phyloP scores from a whole-genome alignment of 768 basidiomycete genomes.

The Tephrocybe sp. region DNA sequence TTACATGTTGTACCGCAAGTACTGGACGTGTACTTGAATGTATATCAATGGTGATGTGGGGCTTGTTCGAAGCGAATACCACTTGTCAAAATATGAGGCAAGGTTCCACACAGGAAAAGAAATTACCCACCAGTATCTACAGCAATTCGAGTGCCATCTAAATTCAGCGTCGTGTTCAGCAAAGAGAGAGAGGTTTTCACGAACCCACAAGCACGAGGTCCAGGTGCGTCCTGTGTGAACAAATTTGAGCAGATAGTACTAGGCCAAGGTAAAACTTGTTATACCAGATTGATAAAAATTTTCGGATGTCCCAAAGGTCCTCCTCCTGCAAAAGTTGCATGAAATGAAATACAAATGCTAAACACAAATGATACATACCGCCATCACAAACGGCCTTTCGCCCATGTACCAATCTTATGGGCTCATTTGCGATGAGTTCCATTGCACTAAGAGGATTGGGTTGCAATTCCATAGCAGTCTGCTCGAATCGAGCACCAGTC shows the following conservation, averaged over 20 bases:
- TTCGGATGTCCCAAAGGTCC: constrained; percentile 96
- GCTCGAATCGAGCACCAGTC: constrained; percentile 86
- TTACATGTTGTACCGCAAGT: background rate
- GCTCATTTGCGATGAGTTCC: constrained; percentile 84
- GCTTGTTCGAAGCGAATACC: constrained; percentile 89
- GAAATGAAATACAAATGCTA: background rate
- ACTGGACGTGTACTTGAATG: background rate
- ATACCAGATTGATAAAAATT: constrained; percentile 91
- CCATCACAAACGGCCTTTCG: constrained; percentile 94
- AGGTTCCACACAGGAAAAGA: background rate
- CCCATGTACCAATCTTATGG: constrained; percentile 75
- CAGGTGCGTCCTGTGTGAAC: constrained; percentile 77
- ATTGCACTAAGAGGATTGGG: constrained; percentile 90
- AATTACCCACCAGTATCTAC: constrained; percentile 36
- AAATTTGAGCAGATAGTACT: background rate
- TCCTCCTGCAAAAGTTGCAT: constrained; percentile 54
- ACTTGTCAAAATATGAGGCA: constrained; percentile 39
- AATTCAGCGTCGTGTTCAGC: constrained; percentile 10
- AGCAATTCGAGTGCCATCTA: constrained; percentile 13
- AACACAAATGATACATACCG: constrained; percentile 51
- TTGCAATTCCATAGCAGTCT: constrained; percentile 83
- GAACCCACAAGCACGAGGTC: constrained; percentile 87
- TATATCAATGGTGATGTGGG: constrained; percentile 64
- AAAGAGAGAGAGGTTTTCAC: constrained; percentile 28
- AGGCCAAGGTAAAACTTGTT: constrained; percentile 22